Evolutionary conservation across 2,329 filamentous ascomycete genomes (phyloP), one percentile per base, ranked within the genome.

Genomic region (Colletotrichum sp.): DNA sequence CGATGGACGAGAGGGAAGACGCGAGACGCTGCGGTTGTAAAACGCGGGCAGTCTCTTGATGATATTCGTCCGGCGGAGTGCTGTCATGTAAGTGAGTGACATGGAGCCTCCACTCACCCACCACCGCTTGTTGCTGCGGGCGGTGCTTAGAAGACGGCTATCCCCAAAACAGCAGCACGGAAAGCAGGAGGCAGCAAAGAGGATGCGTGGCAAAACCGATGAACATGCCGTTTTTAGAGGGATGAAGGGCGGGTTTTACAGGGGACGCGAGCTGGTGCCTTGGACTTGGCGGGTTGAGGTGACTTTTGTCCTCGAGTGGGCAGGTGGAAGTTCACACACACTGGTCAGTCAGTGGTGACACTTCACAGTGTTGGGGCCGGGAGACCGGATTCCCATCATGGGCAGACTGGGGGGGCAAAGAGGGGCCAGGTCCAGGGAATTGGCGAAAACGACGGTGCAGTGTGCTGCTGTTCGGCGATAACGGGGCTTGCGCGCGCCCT

Each of bases 381-480:
- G 18, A 21, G 44, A 21, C 44, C n/a, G 44, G 44, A 52, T 52
- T 52, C 44, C 44, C 44, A 52, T 21, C n/a, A 52, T 52, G 44
- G 44, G 44, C 44, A 52, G 44, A 52, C 44, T 52, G 44, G 44
- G 44, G 44, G 44, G 44, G 44, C 44, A 21, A 52, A 52, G 59
- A 60, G 59, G 60, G 68, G 68, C 52, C 24, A 39, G 30, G 8
- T 30, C 15, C 28, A 21, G 65, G 36, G 36, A 64, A 30, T 44
- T 73, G 28, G 70, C 69, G 73, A 59, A 76, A 73, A 72, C 63
- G 64, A 76, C 28, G 36, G 57, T 73, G 32, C 55, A 76, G 21
- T 30, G 57, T 69, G 64, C 57, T 18, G n/a, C 26, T 36, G 57
- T 59, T 67, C 71, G 71, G 63, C n/a, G 52, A 67, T 49, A 39